A percentile compares a stretch with the other conserved stretches of the same genome.
Conservation (phyloP, 1,284 basidiomycete genomes). For the Ustilago vetiveriae region DNA sequence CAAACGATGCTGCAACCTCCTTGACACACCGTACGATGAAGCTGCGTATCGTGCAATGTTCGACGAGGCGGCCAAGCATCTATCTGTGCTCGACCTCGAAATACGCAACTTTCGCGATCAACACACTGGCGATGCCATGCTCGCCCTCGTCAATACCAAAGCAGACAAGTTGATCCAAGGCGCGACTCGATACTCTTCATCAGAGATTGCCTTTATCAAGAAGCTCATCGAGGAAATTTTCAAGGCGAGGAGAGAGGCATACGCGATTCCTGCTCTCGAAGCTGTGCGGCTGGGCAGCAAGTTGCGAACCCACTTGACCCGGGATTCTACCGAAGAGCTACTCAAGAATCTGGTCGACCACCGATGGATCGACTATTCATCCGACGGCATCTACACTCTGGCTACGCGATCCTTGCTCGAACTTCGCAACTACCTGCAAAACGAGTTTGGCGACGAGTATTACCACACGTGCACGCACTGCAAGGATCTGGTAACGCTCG, state of each 20-base stretch:
- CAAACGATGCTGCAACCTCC: conserved; percentile 23
- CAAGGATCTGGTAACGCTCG: conserved; percentile 72
- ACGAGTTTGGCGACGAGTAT: conserved; percentile 74
- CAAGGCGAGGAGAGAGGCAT: conserved; percentile 78
- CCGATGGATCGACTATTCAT: conserved; percentile 81
- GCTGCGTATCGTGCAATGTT: conserved; percentile 25
- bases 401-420: conserved; percentile 80
- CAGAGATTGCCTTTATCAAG: conserved; percentile 56
- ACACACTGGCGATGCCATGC: conserved; percentile 14
- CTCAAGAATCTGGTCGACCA: conserved; percentile 81
- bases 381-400: conserved; percentile 77
- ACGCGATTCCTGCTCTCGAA: conserved; percentile 78
- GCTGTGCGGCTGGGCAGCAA: conserved; percentile 73
- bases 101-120: conserved; percentile 52
- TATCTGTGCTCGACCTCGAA: conserved; percentile 51
- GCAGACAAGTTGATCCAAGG: conserved; percentile 50
- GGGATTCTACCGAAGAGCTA: conserved; percentile 78
- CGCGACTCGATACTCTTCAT: conserved; percentile 55
- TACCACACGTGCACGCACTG: conserved; percentile 80
- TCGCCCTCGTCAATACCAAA: conserved; percentile 60
- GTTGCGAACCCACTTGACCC: conserved; percentile 75
- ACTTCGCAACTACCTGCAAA: conserved; percentile 77
- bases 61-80: conserved; percentile 17
- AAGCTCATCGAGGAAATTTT: conserved; percentile 79
- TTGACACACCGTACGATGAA: conserved; percentile 12